phyloP scores from a whole-genome alignment of 805 yeast species.

The Komagataella populi region DNA sequence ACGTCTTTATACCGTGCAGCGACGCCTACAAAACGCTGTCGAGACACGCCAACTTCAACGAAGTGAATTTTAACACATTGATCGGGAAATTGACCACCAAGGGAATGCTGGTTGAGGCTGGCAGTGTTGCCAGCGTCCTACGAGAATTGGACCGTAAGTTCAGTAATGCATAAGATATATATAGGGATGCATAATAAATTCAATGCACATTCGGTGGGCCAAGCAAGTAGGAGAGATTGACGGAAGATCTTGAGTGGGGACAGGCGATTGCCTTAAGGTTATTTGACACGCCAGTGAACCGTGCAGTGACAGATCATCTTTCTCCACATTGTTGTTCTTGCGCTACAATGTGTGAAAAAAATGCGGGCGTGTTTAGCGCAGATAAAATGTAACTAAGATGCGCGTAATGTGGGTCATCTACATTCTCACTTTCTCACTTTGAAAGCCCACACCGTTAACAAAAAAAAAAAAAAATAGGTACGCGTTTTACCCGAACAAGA shows the following conservation, averaged over 20 bases:
- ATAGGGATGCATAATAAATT: not conserved
- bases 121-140: conserved; percentile 72
- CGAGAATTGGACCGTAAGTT: conserved; percentile 68
- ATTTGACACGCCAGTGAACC: no score
- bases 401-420: not conserved
- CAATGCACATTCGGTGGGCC: not conserved
- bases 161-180: conserved; percentile 1
- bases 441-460: not conserved
- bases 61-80: conserved; percentile 59
- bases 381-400: not conserved
- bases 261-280: no score
- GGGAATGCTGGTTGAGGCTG: conserved; percentile 89
- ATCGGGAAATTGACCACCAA: conserved; percentile 66
- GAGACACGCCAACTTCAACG: conserved; percentile 63
- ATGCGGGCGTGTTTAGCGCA: not conserved
- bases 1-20: conserved; percentile 62
- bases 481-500: not conserved
- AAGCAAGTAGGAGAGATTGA: not conserved
- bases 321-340: not conserved
- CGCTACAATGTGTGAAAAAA: not conserved
- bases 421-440: not conserved
- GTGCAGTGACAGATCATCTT: no score
- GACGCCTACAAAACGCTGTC: conserved; percentile 84
- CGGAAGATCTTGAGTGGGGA: not conserved
- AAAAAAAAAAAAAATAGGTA: not conserved